phyloP scores from a whole-genome alignment of 2,329 filamentous ascomycete genomes.

The Sphaerulina vaccinii region DNA sequence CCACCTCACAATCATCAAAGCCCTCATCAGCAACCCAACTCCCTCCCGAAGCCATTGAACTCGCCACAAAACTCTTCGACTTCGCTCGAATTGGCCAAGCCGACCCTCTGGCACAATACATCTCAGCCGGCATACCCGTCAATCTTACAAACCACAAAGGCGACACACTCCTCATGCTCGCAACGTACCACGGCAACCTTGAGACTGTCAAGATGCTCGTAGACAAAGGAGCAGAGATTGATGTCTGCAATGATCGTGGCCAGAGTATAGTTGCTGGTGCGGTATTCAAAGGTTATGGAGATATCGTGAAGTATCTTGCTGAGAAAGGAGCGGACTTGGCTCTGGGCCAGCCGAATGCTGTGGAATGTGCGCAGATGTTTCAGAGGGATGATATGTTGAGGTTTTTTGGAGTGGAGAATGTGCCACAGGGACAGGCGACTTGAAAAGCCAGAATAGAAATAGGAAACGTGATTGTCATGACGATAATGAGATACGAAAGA shows the following conservation, averaged over 20 bases:
- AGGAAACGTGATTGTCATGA: neutral
- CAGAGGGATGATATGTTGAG: conserved; percentile 39
- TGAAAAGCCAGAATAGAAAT: neutral
- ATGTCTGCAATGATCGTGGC: conserved; percentile 65
- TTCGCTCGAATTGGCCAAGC: conserved; percentile 62
- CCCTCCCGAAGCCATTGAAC: conserved; percentile 63
- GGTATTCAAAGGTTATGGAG: conserved; percentile 69
- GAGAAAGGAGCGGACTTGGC: conserved; percentile 44
- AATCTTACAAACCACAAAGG: conserved; percentile 73
- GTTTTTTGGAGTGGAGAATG: conserved; percentile 36
- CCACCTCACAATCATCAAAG: conserved; percentile 3
- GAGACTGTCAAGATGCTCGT: conserved; percentile 61
- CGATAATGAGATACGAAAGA: neutral
- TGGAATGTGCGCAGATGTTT: conserved; percentile 50
- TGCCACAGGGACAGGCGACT: neutral
- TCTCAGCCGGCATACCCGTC: conserved; percentile 63
- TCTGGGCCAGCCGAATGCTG: conserved; percentile 47
- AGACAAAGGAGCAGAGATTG: conserved; percentile 63
- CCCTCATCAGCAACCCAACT: conserved; percentile 35
- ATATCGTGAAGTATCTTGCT: conserved; percentile 57
- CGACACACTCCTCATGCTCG: conserved; percentile 73
- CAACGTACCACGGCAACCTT: conserved; percentile 66
- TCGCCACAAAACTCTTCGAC: conserved; percentile 67
- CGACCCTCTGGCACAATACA: conserved; percentile 59
- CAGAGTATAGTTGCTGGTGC: conserved; percentile 70